Evolutionary conservation across 2,329 filamentous ascomycete genomes (phyloP).

Genomic region (Trichoderma breve): DNA sequence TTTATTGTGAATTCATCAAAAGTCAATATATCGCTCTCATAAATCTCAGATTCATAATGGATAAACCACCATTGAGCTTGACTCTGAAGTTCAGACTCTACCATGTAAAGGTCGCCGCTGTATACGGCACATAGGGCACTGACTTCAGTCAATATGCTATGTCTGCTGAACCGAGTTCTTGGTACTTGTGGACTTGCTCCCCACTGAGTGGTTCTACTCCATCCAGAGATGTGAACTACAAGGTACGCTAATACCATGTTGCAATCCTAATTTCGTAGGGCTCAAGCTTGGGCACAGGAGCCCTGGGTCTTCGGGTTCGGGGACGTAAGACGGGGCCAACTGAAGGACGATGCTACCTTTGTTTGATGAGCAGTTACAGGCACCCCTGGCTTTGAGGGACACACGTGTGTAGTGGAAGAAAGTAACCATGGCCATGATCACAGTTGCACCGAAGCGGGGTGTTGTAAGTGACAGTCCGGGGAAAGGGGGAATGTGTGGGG

Average conservation of each 20-base stretch:
- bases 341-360: neutral
- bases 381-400: neutral
- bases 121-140: neutral
- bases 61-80: neutral
- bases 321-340: neutral
- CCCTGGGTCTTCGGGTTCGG: neutral
- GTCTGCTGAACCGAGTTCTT: neutral
- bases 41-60: neutral
- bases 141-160: neutral
- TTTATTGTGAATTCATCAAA: neutral
- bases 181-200: neutral
- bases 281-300: neutral
- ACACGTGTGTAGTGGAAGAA: neutral
- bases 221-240: neutral
- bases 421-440: neutral
- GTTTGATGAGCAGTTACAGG: neutral
- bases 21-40: neutral
- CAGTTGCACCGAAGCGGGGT: neutral
- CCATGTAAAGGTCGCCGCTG: no score
- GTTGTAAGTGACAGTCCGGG: neutral
- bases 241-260: neutral
- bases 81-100: neutral
- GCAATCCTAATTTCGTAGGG: neutral
- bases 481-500: neutral
- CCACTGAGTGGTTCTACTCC: neutral